Evolutionary conservation across 192 early-diverging fungal genomes (phyloP).

Genomic region (Irineochytrium annulatum): DNA sequence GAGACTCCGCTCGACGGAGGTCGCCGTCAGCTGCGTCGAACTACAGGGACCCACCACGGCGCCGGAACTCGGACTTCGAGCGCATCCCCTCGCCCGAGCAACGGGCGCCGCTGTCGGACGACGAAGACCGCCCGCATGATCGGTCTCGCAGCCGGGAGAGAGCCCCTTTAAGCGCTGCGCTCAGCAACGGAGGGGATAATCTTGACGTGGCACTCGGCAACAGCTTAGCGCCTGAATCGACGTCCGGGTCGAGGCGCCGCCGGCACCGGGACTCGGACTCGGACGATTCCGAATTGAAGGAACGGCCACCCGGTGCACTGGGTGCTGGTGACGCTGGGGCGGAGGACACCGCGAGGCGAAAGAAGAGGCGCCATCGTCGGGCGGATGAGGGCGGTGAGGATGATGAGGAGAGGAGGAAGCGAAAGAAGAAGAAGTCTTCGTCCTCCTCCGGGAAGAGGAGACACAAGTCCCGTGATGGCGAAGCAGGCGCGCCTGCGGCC

Average conservation of each 20-base stretch:
- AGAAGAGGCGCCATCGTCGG: background rate
- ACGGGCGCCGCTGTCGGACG: background rate
- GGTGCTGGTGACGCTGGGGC: background rate
- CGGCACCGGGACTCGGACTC: background rate
- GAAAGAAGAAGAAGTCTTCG: background rate
- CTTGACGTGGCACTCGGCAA: no score
- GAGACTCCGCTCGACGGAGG: background rate
- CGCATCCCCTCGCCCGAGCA: constrained; percentile 1
- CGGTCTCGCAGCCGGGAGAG: background rate
- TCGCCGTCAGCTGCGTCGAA: no score
- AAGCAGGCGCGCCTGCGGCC: no score
- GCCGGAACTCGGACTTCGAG: background rate
- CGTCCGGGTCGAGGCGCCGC: background rate
- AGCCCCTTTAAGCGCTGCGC: background rate
- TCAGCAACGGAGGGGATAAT: background rate
- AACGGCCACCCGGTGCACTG: background rate
- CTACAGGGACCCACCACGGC: background rate
- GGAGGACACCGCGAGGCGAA: background rate
- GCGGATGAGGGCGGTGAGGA: background rate
- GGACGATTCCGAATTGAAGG: background rate
- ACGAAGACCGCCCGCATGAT: background rate
- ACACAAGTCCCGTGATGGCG: no score
- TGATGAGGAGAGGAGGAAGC: background rate
- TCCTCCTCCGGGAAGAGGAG: no score
- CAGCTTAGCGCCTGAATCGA: background rate